phyloP scores from a whole-genome alignment of 2,329 filamentous ascomycete genomes.

The Nakataea oryzae region DNA sequence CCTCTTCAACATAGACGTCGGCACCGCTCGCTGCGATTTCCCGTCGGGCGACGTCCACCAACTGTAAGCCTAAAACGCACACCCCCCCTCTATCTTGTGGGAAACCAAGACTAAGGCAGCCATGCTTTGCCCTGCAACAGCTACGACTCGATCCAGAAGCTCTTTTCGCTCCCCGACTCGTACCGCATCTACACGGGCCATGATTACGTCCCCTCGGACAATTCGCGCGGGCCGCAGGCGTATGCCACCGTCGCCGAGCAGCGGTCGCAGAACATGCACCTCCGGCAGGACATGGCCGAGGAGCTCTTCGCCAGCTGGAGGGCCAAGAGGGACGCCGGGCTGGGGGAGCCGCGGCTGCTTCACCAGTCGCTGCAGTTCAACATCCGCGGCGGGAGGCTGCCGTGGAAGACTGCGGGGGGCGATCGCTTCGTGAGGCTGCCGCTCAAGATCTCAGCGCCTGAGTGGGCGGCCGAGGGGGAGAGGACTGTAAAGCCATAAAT shows the following conservation, averaged over 20 bases:
- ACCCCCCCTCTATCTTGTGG: not conserved
- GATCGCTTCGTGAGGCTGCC: slow-evolving; percentile 25
- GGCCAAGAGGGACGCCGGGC: slow-evolving; percentile 26
- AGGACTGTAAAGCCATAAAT: not conserved
- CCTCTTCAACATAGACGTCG: slow-evolving; percentile 40
- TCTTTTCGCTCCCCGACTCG: slow-evolving; percentile 30
- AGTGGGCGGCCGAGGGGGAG: not conserved
- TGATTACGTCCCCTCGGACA: slow-evolving; percentile 33
- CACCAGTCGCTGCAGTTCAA: slow-evolving; percentile 43
- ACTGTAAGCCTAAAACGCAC: not conserved
- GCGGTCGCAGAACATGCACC: slow-evolving; percentile 33
- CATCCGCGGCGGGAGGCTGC: slow-evolving; percentile 35
- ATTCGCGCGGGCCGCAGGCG: slow-evolving; percentile 19
- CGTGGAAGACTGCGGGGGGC: slow-evolving; percentile 17
- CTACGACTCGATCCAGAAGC: slow-evolving; percentile 28
- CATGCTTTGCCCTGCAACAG: slow-evolving; percentile 24
- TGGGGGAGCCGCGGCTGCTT: slow-evolving; percentile 34
- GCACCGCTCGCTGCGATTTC: slow-evolving; percentile 43
- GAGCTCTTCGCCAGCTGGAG: slow-evolving; percentile 34
- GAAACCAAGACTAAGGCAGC: not conserved
- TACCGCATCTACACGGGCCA: slow-evolving; percentile 43
- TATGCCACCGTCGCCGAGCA: slow-evolving; percentile 36
- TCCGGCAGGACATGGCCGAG: slow-evolving; percentile 27
- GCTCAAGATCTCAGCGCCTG: slow-evolving; percentile 11
- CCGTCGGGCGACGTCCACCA: slow-evolving; percentile 22